Evolutionary conservation across 73 alveolate species (phyloP).

Genomic region (Paramecium tetraurelia): DNA sequence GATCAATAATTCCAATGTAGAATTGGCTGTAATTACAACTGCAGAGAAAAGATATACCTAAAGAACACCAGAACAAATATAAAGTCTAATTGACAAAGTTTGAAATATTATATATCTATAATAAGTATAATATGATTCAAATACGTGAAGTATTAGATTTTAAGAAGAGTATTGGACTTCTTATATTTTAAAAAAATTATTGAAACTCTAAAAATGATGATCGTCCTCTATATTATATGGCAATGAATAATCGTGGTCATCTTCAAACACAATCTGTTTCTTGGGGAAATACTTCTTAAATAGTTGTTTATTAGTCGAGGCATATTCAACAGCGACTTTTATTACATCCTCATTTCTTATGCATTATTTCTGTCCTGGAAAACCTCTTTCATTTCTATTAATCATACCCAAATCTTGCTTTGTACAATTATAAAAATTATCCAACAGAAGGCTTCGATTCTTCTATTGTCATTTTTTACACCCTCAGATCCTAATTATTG

Average conservation of each 20-base stretch:
- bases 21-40: constrained; percentile 82
- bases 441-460: constrained; percentile 34
- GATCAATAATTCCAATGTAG: constrained; percentile 85
- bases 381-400: neutral
- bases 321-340: constrained; percentile 8
- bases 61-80: constrained; percentile 49
- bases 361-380: neutral
- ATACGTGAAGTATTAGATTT: neutral
- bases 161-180: neutral
- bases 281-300: constrained; percentile 30
- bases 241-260: constrained; percentile 11
- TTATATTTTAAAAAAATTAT: neutral
- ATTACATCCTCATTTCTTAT: constrained; percentile 27
- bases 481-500: neutral
- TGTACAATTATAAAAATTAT: neutral
- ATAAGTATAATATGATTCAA: neutral
- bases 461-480: constrained; percentile 16
- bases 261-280: constrained; percentile 31
- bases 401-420: constrained; percentile 34
- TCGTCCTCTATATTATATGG: constrained; percentile 33
- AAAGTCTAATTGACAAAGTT: constrained; percentile 20
- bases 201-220: neutral
- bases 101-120: neutral
- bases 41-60: constrained; percentile 63
- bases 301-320: neutral